Percentiles rank a stretch among this genome's conserved stretches.
Conservation (phyloP, 108 stramenopile species). For the Skeletonema menzelii region DNA sequence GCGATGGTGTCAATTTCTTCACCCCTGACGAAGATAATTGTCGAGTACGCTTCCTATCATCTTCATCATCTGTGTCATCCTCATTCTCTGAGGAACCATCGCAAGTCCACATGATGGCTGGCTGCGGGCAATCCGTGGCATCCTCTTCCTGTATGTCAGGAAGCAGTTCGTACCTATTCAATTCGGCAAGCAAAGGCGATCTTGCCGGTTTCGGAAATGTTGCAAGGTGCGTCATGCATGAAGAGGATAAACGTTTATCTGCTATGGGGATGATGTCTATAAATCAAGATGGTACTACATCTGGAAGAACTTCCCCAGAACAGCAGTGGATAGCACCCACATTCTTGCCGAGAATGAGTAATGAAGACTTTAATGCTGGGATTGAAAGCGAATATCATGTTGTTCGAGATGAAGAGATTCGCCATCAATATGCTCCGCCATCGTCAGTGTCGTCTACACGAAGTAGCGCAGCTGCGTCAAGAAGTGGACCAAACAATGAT, state of each 20-base stretch:
- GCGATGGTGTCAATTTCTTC: not conserved
- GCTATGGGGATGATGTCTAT: not conserved
- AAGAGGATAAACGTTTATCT: not conserved
- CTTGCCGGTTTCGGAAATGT: not conserved
- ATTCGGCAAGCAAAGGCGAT: not conserved
- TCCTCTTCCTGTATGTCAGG: not conserved
- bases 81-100: not conserved
- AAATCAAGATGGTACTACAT: not conserved
- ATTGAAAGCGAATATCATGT: not conserved
- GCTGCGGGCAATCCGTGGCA: not conserved
- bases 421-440: not conserved
- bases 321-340: not conserved
- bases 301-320: not conserved
- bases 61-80: slow-evolving; percentile 1
- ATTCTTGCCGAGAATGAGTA: not conserved
- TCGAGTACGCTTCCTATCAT: not conserved
- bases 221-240: not conserved
- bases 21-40: not conserved
- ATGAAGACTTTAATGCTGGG: not conserved
- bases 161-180: not conserved
- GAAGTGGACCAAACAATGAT: not conserved
- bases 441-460: not conserved
- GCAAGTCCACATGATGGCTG: not conserved
- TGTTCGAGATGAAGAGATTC: not conserved
- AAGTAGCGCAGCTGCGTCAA: not conserved